Base-by-base conservation (phyloP, 768 basidiomycete species). In the Dioszegia aurantiaca region DNA sequence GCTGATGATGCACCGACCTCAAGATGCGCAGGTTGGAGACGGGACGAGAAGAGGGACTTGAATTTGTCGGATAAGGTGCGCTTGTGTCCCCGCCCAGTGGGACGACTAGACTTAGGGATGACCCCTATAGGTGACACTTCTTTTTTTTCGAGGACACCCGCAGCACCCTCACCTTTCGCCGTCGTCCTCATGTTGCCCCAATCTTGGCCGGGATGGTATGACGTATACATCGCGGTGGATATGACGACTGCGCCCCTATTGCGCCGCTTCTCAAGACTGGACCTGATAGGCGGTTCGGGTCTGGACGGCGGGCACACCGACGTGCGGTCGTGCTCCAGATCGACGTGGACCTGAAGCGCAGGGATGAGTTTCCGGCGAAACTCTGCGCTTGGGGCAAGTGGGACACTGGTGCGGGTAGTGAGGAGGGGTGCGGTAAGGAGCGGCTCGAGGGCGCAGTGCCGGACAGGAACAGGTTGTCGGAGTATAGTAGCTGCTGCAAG, bases 41-140 rank as follows among this genome's bases (percentile, higher is more conserved):
- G 41, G 23, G 54, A 28, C 28, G 54, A 43, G 19, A 65, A 53
- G 16, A 65, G 36, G 26, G 47, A 55, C 40, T 65, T 65, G 58
- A 65, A 56, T 42, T 60, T 65, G 41, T 65, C 58, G 17, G 64
- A 65, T 8, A 65, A 17, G 2, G 39, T 49, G 1, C 64, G 33
- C 41, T 45, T 55, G 39, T 65, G 63, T 3, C 63, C 62, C 12
- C 45, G 11, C 21, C 40, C 36, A 2, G 47, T 51, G 2, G n/a
- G 46, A 14, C 47, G 36, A 3, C n/a, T 30, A 19, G 30, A 37
- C n/a, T 33, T 43, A 39, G 37, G 51, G 11, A 39, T 53, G 10
- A 53, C 26, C 36, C 23, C 31, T 4, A 8, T 37, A 8, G 37
- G 46, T 16, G 46, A 30, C 9, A 28, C 19, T 4, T 8, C 19